Conservation (phyloP, 331 rosid species). For the Rhamnella rubrinervis region DNA sequence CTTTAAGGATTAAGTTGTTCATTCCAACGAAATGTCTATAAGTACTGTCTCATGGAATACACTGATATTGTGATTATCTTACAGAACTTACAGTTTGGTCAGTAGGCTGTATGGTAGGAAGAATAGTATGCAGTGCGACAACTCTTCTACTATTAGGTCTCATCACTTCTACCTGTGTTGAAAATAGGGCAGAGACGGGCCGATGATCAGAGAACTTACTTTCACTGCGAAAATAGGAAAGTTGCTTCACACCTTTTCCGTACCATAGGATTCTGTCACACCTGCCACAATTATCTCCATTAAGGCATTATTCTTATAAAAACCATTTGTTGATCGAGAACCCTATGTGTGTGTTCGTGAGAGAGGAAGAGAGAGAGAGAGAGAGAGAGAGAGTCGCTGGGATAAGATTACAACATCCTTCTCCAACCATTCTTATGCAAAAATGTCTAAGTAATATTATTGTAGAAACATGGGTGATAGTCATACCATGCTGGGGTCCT, state of each 20-base stretch:
- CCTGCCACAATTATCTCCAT: constrained; percentile 41
- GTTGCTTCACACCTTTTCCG: constrained; percentile 90
- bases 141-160: constrained; percentile 46
- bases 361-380: neutral
- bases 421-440: no score
- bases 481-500: constrained; percentile 94
- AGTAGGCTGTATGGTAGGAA: constrained; percentile 33
- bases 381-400: neutral
- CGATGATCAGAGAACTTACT: constrained; percentile 97
- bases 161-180: constrained; percentile 58
- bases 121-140: constrained; percentile 30
- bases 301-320: neutral
- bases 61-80: neutral
- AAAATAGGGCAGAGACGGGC: constrained; percentile 88
- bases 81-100: constrained; percentile 48
- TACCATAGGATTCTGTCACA: constrained; percentile 94
- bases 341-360: neutral
- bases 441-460: no score
- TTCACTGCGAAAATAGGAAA: constrained; percentile 81
- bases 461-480: neutral
- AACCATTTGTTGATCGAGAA: constrained; percentile 1
- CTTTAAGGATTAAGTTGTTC: neutral
- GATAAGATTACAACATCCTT: no score
- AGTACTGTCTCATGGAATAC: neutral
- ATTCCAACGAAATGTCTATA: neutral